Percentiles rank a stretch among this genome's conserved stretches.
Conservation (phyloP, 2,329 filamentous ascomycete genomes). For the Venturia nashicola region DNA sequence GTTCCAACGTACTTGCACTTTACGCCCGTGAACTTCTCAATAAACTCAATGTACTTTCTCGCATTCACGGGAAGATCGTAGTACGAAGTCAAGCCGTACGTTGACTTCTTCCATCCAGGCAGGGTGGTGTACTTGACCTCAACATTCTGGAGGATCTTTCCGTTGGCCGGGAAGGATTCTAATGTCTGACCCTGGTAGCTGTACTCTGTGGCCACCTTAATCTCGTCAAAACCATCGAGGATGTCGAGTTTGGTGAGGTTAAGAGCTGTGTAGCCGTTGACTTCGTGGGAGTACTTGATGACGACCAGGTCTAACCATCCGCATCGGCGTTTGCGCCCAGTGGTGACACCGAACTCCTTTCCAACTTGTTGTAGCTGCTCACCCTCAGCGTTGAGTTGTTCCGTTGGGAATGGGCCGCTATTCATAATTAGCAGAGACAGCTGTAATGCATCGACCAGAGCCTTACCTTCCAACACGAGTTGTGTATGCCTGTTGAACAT, state of each 20-base stretch:
- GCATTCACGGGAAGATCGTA: slow-evolving; percentile 53
- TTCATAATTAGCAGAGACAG: not conserved
- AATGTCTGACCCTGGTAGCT: slow-evolving; percentile 42
- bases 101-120: slow-evolving; percentile 56
- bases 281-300: slow-evolving; percentile 43
- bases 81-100: slow-evolving; percentile 46
- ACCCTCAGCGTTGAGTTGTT: slow-evolving; percentile 45
- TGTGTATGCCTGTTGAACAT: slow-evolving; percentile 29
- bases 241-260: slow-evolving; percentile 56
- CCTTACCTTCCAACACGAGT: slow-evolving; percentile 40
- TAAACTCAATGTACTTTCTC: slow-evolving; percentile 52
- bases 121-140: slow-evolving; percentile 58
- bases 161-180: slow-evolving; percentile 53
- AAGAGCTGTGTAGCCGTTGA: slow-evolving; percentile 55
- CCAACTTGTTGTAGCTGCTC: slow-evolving; percentile 45
- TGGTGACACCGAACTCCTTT: slow-evolving; percentile 43
- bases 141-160: slow-evolving; percentile 42
- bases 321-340: slow-evolving; percentile 48
- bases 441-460: slow-evolving; percentile 39
- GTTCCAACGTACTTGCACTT: slow-evolving; percentile 55
- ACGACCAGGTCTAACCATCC: slow-evolving; percentile 59
- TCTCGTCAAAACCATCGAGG: slow-evolving; percentile 59
- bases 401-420: slow-evolving; percentile 55
- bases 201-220: slow-evolving; percentile 67
- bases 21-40: slow-evolving; percentile 54